A percentile compares a stretch with the other conserved stretches of the same genome.
Conservation (phyloP, 1,284 basidiomycete genomes). For the Malassezia dermatis region DNA sequence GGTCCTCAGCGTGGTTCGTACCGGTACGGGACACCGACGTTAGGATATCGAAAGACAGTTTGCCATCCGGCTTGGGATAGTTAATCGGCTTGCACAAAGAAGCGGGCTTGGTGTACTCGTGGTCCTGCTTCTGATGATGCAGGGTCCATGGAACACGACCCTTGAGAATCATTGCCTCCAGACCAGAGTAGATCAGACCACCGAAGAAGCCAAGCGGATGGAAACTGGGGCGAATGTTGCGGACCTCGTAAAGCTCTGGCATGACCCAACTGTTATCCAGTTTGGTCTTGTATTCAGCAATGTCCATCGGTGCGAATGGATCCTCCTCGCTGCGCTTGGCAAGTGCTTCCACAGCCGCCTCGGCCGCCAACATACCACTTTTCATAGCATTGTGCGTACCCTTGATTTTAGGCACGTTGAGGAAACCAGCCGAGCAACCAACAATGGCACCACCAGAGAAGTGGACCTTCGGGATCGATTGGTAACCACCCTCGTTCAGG, state of each 20-base stretch:
- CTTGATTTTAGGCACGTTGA: constrained; percentile 97
- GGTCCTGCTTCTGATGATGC: constrained; percentile 60
- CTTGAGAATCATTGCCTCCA: constrained; percentile 75
- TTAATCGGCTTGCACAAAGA: constrained; percentile 65
- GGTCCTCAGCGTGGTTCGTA: constrained; percentile 93
- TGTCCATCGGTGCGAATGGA: constrained; percentile 54
- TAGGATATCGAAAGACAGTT: constrained; percentile 85
- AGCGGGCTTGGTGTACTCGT: constrained; percentile 50
- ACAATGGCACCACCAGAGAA: constrained; percentile 94
- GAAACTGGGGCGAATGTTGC: constrained; percentile 87
- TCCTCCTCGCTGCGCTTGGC: constrained; percentile 31
- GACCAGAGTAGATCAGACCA: constrained; percentile 76
- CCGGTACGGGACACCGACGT: constrained; percentile 82
- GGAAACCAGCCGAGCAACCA: constrained; percentile 85
- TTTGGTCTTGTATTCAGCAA: constrained; percentile 65
- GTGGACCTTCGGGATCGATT: constrained; percentile 78
- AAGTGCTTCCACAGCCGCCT: constrained; percentile 67
- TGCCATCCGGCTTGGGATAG: constrained; percentile 81
- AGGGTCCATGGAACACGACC: constrained; percentile 90
- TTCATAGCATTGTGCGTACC: constrained; percentile 99
- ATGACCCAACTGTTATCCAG: constrained; percentile 77
- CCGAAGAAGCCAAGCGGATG: constrained; percentile 74
- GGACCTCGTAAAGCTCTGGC: constrained; percentile 76
- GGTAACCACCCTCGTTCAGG: constrained; percentile 87
- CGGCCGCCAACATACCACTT: constrained; percentile 90